A percentile compares a stretch with the other conserved stretches of the same genome.
These are phyloP conservation scores for Thelephora terrestris DNA, from an alignment of 1,284 basidiomycete genomes.

Conservation along the genomic window DNA sequence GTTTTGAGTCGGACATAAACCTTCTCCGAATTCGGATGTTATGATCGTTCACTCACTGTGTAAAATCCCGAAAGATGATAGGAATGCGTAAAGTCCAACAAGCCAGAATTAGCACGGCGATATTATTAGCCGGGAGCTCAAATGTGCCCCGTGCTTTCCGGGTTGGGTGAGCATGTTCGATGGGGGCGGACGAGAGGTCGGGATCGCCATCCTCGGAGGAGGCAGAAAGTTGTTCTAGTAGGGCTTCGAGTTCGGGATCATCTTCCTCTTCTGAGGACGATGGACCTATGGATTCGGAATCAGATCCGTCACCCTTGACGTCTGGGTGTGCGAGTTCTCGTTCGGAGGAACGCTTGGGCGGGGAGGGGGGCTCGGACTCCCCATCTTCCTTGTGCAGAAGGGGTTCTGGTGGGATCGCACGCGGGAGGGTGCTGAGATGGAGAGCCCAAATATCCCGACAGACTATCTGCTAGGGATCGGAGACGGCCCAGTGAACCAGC, in stretches of 20 bases:
- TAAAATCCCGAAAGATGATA: conserved; percentile 63
- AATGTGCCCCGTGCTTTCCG: conserved; percentile 20
- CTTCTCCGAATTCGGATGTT: neutral
- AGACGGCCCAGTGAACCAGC: conserved; percentile 18
- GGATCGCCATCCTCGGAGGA: conserved; percentile 31
- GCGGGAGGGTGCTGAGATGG: conserved; percentile 54
- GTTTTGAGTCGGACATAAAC: conserved; percentile 6
- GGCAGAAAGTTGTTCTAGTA: conserved; percentile 47
- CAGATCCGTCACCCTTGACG: too few species aligned
- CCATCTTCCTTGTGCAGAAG: conserved; percentile 34
- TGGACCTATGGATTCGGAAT: neutral
- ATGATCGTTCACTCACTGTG: conserved; percentile 33
- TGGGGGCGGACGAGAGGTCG: conserved; percentile 23
- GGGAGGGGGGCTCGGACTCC: conserved; percentile 5
- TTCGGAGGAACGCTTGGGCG: too few species aligned
- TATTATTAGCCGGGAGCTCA: conserved; percentile 48
- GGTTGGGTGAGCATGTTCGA: neutral
- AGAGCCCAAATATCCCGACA: conserved; percentile 79
- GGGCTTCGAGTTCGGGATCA: conserved; percentile 39
- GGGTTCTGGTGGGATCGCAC: conserved; percentile 53
- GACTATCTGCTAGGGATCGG: conserved; percentile 37
- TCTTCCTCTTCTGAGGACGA: conserved; percentile 14
- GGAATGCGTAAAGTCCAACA: conserved; percentile 77
- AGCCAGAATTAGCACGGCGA: conserved; percentile 59
- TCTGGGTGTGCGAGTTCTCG: too few species aligned